Evolutionary conservation across 805 yeast genomes (phyloP).

Genomic region (Gaillardinia entomophila): DNA sequence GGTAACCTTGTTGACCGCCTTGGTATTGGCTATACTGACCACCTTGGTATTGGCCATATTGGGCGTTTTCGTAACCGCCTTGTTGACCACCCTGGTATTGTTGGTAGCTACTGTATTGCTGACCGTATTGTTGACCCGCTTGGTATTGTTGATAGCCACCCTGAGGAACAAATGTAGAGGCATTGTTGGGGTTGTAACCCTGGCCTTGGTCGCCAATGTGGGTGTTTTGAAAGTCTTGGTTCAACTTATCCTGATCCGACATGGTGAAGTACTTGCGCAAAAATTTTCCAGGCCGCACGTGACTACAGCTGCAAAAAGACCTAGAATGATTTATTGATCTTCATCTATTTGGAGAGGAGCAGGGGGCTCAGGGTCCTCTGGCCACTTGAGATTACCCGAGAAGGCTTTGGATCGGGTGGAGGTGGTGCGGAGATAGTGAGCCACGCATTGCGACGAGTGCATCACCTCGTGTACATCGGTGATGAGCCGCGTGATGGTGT

Average conservation of each 20-base stretch:
- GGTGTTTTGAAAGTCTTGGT: constrained; percentile 39
- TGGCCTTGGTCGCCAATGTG: constrained; percentile 23
- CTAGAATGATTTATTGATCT: no score
- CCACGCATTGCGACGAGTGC: no score
- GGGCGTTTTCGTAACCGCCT: constrained; percentile 7
- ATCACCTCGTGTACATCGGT: no score
- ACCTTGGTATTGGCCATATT: constrained; percentile 20
- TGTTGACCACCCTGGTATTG: constrained; percentile 8
- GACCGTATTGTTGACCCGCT: constrained; percentile 5
- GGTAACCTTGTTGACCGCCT: constrained; percentile 17
- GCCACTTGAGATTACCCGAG: no score
- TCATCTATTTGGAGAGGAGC: no score
- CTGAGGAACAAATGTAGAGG: constrained; percentile 46
- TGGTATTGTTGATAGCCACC: constrained; percentile 16
- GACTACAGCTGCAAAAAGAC: no score
- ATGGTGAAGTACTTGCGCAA: neutral
- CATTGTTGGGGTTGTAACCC: constrained; percentile 44
- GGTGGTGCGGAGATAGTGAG: no score
- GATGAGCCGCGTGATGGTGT: no score
- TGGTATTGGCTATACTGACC: constrained; percentile 13
- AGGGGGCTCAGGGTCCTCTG: no score
- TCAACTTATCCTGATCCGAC: constrained; percentile 38
- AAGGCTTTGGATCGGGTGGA: no score
- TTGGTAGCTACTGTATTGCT: constrained; percentile 8
- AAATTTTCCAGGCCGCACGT: neutral